Evolutionary conservation across 2,329 filamentous ascomycete genomes (phyloP).

Genomic region (Trichoderma asperellum): DNA sequence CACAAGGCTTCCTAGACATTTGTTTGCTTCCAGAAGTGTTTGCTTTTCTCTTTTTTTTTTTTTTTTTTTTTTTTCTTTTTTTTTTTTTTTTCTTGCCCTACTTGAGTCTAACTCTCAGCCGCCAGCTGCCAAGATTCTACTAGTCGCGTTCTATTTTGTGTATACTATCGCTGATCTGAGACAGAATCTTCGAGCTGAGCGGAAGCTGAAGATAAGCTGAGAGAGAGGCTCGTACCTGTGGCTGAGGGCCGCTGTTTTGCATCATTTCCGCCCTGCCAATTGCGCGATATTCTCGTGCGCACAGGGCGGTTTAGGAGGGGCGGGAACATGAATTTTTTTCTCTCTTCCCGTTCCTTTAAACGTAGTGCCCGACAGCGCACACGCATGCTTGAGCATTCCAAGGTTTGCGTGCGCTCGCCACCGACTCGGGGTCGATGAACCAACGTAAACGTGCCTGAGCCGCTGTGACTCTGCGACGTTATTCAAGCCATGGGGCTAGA

Average conservation of each 20-base stretch:
- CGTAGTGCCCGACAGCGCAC: background rate
- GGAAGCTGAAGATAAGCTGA: conserved; percentile 13
- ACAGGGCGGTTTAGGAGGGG: background rate
- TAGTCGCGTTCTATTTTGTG: background rate
- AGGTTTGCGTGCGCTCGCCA: no score
- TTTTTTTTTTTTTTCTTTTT: no score
- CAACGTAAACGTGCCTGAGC: no score
- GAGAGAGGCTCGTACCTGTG: background rate
- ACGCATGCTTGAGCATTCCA: no score
- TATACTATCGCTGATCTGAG: conserved; percentile 4
- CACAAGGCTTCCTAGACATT: background rate
- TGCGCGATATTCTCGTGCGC: conserved; percentile 3
- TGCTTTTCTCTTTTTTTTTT: background rate
- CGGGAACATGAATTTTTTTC: background rate
- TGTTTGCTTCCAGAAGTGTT: background rate
- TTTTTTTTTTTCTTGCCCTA: no score
- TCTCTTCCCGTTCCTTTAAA: background rate
- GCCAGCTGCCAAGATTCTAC: background rate
- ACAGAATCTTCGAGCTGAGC: conserved; percentile 10
- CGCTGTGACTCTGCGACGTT: no score
- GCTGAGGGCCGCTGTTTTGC: conserved; percentile 1
- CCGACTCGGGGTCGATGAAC: no score
- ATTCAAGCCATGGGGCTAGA: background rate
- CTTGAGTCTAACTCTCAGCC: conserved; percentile 1
- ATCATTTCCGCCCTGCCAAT: background rate